Evolutionary conservation across 768 basidiomycete species (phyloP).

Genomic region (Psilocybe azurescens): DNA sequence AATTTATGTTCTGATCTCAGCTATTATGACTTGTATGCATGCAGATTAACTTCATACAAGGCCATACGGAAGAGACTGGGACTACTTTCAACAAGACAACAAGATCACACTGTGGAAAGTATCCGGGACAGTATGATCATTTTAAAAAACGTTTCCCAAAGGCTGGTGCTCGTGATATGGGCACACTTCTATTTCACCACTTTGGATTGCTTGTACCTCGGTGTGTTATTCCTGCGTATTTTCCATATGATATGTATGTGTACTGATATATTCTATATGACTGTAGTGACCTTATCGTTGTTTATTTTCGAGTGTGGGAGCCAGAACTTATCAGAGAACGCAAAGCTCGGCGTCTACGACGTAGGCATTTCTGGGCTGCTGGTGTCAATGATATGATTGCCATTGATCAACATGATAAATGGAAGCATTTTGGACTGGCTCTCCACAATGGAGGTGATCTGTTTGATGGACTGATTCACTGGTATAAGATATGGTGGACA

Average conservation of each 20-base stretch:
- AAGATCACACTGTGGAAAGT: conserved; percentile 26
- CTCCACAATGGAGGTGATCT: conserved; percentile 36
- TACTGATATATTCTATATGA: background rate
- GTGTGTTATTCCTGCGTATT: conserved; percentile 17
- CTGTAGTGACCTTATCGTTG: conserved; percentile 22
- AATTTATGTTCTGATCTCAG: background rate
- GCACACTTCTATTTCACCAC: conserved; percentile 27
- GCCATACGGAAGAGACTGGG: conserved; percentile 23
- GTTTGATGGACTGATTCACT: conserved; percentile 31
- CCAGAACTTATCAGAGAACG: conserved; percentile 5
- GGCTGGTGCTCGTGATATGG: conserved; percentile 32
- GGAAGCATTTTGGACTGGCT: conserved; percentile 39
- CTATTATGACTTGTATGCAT: background rate
- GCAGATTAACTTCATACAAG: conserved; percentile 18
- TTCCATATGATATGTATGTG: background rate
- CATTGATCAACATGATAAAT: conserved; percentile 41
- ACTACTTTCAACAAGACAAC: conserved; percentile 19
- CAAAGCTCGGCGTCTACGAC: conserved; percentile 22
- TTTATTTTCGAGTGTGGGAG: conserved; percentile 12
- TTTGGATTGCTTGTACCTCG: conserved; percentile 26
- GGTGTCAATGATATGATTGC: conserved; percentile 34
- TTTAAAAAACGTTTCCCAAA: conserved; percentile 27
- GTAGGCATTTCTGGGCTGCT: conserved; percentile 12
- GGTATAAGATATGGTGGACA: conserved; percentile 41
- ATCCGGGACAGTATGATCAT: conserved; percentile 22